Percentiles rank a stretch among this genome's conserved stretches.
Evolutionary conservation across 306 rosid genomes (phyloP).

Genomic region (Corylus americana): DNA sequence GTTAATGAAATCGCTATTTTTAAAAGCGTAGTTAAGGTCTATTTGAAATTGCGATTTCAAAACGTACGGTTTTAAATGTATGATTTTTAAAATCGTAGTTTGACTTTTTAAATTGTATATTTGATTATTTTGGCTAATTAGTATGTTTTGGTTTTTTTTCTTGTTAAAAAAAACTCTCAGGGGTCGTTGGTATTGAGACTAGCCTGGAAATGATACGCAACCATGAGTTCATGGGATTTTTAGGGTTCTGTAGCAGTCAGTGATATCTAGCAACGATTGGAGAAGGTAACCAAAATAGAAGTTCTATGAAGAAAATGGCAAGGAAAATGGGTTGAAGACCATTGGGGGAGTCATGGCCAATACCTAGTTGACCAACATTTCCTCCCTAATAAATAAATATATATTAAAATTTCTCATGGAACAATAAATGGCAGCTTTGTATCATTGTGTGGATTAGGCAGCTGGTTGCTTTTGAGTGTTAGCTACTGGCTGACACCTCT

Average conservation of each 20-base stretch:
- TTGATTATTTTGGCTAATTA: background rate
- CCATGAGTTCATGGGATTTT: constrained; percentile 89
- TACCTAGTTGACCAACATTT: constrained; percentile 56
- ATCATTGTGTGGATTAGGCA: constrained; percentile 2
- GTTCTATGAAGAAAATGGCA: background rate
- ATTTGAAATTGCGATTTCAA: too few relatives aligned
- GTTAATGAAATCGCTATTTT: too few relatives aligned
- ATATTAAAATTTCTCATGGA: constrained; percentile 2
- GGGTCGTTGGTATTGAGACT: constrained; percentile 59
- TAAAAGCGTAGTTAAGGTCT: too few relatives aligned
- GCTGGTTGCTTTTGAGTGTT: constrained; percentile 29
- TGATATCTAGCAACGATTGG: constrained; percentile 29
- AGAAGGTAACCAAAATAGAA: background rate
- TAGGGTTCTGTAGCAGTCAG: constrained; percentile 63
- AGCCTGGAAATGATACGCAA: constrained; percentile 65
- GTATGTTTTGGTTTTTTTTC: too few relatives aligned
- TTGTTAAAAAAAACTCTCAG: constrained; percentile 33
- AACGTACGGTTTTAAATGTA: too few relatives aligned
- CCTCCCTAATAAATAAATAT: background rate
- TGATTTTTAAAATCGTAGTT: too few relatives aligned
- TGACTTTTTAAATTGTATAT: background rate
- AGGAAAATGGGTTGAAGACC: background rate
- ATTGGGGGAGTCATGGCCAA: constrained; percentile 50
- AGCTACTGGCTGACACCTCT: constrained; percentile 51
- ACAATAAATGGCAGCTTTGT: constrained; percentile 16